Evolutionary conservation across 2,329 filamentous ascomycete species (phyloP), one percentile per base, ranked within the genome.

Genomic region (Ophiosphaerella korrae): DNA sequence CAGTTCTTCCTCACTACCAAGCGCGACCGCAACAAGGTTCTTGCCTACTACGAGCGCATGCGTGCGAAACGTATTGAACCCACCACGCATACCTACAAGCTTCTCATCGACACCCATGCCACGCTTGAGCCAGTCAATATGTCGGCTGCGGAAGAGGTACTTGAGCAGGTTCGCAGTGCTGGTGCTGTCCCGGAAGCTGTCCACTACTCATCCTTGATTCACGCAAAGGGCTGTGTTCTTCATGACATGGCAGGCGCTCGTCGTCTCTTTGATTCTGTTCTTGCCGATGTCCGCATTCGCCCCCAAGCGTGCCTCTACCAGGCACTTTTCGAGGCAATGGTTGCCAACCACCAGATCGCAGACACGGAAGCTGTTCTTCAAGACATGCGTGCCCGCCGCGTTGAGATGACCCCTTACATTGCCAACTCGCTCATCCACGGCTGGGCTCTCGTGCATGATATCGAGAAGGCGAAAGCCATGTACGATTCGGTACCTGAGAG

Each of bases 1-100:
- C 94, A 99, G 73, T 97, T 96, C 79, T 99, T 97, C 84, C 81
- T 97, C 62, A 96, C 90, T 50, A 97, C 93, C 48, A 97, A 97
- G 84, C 90, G 92, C 45, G 93, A 99, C 74, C 93, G 94, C 77
- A 79, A 82, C 74, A 97, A 97, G 84, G 93, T 97, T 5, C 82
- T 99, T 21, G 83, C 87, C 29, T 99, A 97, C 81, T 97, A 96
- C 71, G 88, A 96, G 75, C 90, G 93, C 56, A 97, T 99, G 94
- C 86, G 88, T 72, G 82, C 85, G 18, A 90, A 88, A 78, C 86
- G 87, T 49, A 99, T 99, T 70, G 81, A 89, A 53, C 93, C 94
- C 2, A 97, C 94, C 1, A 89, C 91, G 55, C 94, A 99, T 77
- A 99, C 94, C 1, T 97, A 92, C 82, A 99, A 99, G 81, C 87